Evolutionary conservation across 2,329 filamentous ascomycete genomes (phyloP).

Genomic region (Colletotrichum truncatum): DNA sequence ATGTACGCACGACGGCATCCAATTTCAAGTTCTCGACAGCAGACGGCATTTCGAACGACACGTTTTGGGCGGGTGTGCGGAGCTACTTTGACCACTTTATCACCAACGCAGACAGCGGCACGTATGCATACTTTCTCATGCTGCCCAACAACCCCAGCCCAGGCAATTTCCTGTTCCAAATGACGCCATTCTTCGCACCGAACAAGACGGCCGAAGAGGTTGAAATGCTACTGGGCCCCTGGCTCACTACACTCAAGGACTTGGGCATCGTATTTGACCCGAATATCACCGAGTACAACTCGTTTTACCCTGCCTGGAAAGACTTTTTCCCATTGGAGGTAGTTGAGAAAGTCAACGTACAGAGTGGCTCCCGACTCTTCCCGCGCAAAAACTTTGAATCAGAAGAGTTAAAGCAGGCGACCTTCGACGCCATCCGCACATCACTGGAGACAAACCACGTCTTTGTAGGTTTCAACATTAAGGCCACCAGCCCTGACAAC

Average conservation of each 20-base stretch:
- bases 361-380: conserved; percentile 13
- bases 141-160: conserved; percentile 9
- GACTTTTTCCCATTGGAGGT: conserved; percentile 8
- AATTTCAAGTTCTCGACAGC: conserved; percentile 11
- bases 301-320: conserved; percentile 22
- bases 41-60: conserved; percentile 14
- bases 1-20: neutral
- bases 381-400: conserved; percentile 10
- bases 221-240: conserved; percentile 1
- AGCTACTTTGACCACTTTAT: conserved; percentile 21
- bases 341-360: conserved; percentile 12
- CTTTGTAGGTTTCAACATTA: conserved; percentile 16
- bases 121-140: conserved; percentile 8
- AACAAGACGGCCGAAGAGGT: conserved; percentile 20
- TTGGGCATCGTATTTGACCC: neutral
- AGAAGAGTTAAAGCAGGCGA: neutral
- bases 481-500: conserved; percentile 20
- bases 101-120: conserved; percentile 9
- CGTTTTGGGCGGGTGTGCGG: conserved; percentile 8
- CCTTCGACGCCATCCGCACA: conserved; percentile 10
- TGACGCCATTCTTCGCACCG: conserved; percentile 26
- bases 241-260: neutral
- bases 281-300: conserved; percentile 17
- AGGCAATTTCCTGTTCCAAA: conserved; percentile 13
- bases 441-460: conserved; percentile 14